Percentiles rank a stretch among this genome's conserved stretches.
Conservation (phyloP, 345 rosid species). For the Corchorus capsularis region DNA sequence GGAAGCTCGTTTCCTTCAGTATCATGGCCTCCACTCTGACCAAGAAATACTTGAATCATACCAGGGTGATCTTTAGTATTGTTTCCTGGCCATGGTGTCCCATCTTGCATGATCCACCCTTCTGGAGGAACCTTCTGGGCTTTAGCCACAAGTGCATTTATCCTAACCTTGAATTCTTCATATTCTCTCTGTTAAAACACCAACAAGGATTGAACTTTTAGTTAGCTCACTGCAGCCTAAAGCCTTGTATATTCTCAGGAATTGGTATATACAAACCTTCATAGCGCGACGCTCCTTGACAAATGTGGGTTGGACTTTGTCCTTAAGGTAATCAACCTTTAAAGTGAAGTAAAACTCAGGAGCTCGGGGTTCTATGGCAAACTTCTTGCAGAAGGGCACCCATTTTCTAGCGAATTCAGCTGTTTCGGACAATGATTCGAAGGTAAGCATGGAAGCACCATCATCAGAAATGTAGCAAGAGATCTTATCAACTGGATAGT, state of each 20-base stretch:
- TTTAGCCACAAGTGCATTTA: conserved; percentile 86
- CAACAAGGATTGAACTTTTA: conserved; percentile 8
- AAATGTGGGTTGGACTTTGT: conserved; percentile 93
- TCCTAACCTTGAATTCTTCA: conserved; percentile 93
- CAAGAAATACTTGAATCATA: conserved; percentile 93
- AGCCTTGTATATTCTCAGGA: not conserved
- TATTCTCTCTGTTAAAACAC: conserved; percentile 72
- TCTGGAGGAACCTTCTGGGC: conserved; percentile 79
- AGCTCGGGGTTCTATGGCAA: conserved; percentile 69
- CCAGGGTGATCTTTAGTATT: conserved; percentile 98
- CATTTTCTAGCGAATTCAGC: conserved; percentile 82
- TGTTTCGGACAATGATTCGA: conserved; percentile 82
- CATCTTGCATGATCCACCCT: conserved; percentile 99
- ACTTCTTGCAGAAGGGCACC: conserved; percentile 89
- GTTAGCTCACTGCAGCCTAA: not conserved
- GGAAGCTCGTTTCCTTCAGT: conserved; percentile 84
- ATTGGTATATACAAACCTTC: conserved; percentile 57
- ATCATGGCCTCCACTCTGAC: conserved; percentile 87
- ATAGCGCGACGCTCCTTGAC: conserved; percentile 95
- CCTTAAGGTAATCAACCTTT: conserved; percentile 91
- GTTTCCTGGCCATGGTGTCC: conserved; percentile 99
- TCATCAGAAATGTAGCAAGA: conserved; percentile 96
- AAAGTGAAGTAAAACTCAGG: conserved; percentile 75
- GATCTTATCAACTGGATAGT: conserved; percentile 89
- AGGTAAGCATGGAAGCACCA: conserved; percentile 97